Percentiles rank a stretch among this genome's conserved stretches.
Evolutionary conservation across 73 alveolate species (phyloP).

Genomic region (Paramecium octaurelia): DNA sequence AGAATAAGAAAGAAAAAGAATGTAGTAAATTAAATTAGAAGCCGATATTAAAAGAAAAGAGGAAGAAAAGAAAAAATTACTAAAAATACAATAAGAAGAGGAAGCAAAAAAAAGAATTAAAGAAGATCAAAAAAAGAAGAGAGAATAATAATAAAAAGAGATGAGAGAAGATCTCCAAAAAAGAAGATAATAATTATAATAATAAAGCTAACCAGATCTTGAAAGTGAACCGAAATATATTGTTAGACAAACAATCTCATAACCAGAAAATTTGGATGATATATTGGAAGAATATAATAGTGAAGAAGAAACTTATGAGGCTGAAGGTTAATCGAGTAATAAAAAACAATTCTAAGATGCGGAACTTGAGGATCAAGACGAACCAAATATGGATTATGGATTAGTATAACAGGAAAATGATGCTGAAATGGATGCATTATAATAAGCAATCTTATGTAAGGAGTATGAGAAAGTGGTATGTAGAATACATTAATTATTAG

Average conservation of each 20-base stretch:
- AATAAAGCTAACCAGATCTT: not conserved
- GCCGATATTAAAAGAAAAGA: conserved; percentile 6
- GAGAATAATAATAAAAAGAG: not conserved
- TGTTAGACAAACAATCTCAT: not conserved
- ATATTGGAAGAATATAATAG: conserved; percentile 4
- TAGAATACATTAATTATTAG: not conserved
- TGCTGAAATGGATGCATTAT: not conserved
- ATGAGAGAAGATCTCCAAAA: not conserved
- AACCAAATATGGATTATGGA: not conserved
- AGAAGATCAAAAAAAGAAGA: not conserved
- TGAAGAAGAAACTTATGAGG: not conserved
- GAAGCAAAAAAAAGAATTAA: not conserved
- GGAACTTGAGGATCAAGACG: not conserved
- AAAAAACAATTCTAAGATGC: not conserved
- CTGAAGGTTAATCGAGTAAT: not conserved
- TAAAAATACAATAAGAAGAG: not conserved
- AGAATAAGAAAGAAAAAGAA: not conserved
- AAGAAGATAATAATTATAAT: not conserved
- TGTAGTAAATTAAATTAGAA: not conserved
- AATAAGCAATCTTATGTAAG: not conserved
- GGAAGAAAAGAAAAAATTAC: not conserved
- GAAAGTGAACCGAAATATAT: not conserved
- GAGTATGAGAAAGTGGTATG: not conserved
- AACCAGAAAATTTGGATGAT: not conserved
- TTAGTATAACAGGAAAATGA: not conserved